Base-by-base conservation (phyloP, 495 filamentous ascomycete genomes). In the Aspergillus ostianus region DNA sequence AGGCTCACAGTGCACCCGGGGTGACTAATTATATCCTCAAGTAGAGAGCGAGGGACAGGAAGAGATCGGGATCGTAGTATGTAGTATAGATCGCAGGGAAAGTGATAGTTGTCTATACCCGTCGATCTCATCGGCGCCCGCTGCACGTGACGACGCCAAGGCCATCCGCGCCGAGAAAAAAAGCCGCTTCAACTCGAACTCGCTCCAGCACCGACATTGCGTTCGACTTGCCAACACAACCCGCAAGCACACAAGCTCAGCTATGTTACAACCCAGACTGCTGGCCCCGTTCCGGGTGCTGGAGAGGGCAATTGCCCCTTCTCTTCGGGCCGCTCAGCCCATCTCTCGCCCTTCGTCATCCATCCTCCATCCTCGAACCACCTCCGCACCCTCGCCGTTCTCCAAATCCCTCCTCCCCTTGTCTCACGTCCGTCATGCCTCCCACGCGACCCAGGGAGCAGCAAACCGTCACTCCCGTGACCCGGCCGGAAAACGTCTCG, bases 401-500 rank as follows among this genome's bases (percentile, higher is more conserved):
- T 49, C 62, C 19, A 66, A 68, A 63, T 62, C 69, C 52, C 69
- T 70, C 61, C 66, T 72, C 57, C 64, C 77, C 47, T 63, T 73
- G 66, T 68, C 70, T 51, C 75, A 80, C 69, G 66, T 84, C 57
- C 82, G 94, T 66, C 80, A 92, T 74, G 93, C 95, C 63, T 85
- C 90, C 3, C 91, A 96, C 80, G 88, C 90, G 70, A 75, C 90
- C 27, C 90, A 97, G 81, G 91, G 91, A 66, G 86, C 90, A 54
- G 93, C 93, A 72, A 96, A 87, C 72, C 73, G 87, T 62, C 83
- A 85, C 69, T 85, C 87, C 36, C 91, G 91, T 71, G 87, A 96
- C 70, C 90, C 92, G 2, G 84, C 92, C 15, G 92, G 94, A 57
- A 97, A 97, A 78, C 90, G 96, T 68, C 80, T 98, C 56, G 94